Evolutionary conservation across 176 grass and related monocot genomes (phyloP), one percentile per base, ranked within the genome.

Genomic region (Lolium perenne): DNA sequence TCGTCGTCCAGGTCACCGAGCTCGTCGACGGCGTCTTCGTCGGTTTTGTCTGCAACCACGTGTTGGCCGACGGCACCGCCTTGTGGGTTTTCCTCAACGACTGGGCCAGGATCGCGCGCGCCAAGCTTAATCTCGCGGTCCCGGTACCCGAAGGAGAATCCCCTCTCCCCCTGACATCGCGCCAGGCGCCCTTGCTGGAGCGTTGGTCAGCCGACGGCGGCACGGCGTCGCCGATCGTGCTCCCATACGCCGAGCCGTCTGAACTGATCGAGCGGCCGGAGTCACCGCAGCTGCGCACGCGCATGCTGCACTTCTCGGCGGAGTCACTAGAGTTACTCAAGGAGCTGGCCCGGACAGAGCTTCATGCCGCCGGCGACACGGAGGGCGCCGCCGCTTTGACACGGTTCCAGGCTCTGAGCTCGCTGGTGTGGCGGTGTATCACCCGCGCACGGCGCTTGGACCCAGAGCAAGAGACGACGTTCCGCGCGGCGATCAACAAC

Each of bases 371-470:
- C 69, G 64, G 82, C 32, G 67, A 87, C 64, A 18, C 56, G 82
- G 40, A 86, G 80, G 74, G 72, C 78, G 38, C 81, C 8, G 63
- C 81, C 53, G n/a, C 92, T 29, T 58, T 96, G 32, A 93, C 94
- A 11, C 87, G 68, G 26, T 88, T 93, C 73, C 91, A 93, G 80
- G 87, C 94, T 2, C 79, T 96, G 11, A 32, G 4, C 60, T 79
- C 87, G 1, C 82, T 96, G 38, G 7, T 91, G 54, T 96, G 91
- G 94, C 72, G 89, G 4, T 69, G 82, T 63, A 77, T 96, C 54
- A 91, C 85, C 23, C 91, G 89, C 23, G 87, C 91, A 16, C 82
- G 94, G 6, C 4, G 41, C 5, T 2, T 71, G 15, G 6, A 82
- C 20, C 73, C 70, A 4, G 85, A 86, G 0, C 79, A 93, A 21